Evolutionary conservation across 2,329 filamentous ascomycete species (phyloP), one percentile per base, ranked within the genome.

Genomic region (Fusarium nurragi): DNA sequence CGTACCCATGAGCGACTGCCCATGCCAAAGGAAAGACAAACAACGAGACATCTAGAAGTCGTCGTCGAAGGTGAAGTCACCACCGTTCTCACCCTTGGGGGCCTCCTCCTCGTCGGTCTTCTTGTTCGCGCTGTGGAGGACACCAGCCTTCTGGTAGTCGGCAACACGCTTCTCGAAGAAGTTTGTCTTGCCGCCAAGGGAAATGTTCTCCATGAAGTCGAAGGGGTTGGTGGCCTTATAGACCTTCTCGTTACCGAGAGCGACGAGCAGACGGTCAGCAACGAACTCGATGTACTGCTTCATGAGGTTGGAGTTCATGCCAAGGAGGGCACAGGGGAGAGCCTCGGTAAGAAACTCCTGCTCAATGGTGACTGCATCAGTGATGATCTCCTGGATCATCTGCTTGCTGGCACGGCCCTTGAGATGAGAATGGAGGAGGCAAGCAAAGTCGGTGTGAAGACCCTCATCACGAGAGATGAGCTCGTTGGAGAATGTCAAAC

Each of bases 161-260:
- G 90, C 95, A 56, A 99, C 95, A 73, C 95, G 93, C 91, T 99
- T 99, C 90, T 99, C 95, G 79, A 99, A 99, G 88, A 99, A 99
- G 89, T 99, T 99, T 78, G 95, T 99, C 91, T 99, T 99, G 81
- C 95, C 95, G 49, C 93, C 92, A 12, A 99, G 87, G 21, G 95
- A 98, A 80, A 99, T 99, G 83, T 97, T 97, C 87, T 99, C 95
- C 95, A 99, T 99, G 81, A 99, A 99, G 86, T 99, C 95, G 78
- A 99, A 99, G 77, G 95, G 95, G 84, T 99, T 99, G 78, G 90
- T 87, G 23, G 90, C 84, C 77, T 95, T 92, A 88, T 97, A 99
- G 74, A 91, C 85, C 86, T 97, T 98, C 73, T 91, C 87, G 80
- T 97, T 97, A 75, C 95, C 95, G 43, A 99, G 91, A 28, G 95